phyloP scores from a whole-genome alignment of 306 rosid genomes.

The Vigna unguiculata region DNA sequence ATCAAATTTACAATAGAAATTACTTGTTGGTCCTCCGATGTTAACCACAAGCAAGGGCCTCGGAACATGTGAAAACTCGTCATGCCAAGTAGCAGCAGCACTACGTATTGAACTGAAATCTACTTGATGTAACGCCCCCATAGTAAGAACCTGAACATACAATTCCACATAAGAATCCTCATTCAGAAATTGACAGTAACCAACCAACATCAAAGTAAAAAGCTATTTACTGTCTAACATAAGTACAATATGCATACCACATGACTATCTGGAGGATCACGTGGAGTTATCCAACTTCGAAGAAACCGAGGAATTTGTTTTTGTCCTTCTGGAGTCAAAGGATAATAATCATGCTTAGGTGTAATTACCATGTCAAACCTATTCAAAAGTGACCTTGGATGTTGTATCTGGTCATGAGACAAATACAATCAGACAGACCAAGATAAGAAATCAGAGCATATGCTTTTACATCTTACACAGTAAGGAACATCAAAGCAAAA shows the following conservation, averaged over 20 bases:
- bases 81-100: slow-evolving; percentile 86
- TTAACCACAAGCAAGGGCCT: slow-evolving; percentile 90
- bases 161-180: slow-evolving; percentile 35
- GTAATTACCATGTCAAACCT: slow-evolving; percentile 93
- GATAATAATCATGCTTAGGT: slow-evolving; percentile 91
- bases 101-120: slow-evolving; percentile 83
- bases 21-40: slow-evolving; percentile 87
- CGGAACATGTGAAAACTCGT: slow-evolving; percentile 73
- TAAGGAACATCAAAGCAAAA: slow-evolving; percentile 25
- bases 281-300: slow-evolving; percentile 88
- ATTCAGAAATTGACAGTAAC: slow-evolving; percentile 23
- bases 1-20: slow-evolving; percentile 44
- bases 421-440: slow-evolving; percentile 28
- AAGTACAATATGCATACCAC: slow-evolving; percentile 69
- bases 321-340: slow-evolving; percentile 78
- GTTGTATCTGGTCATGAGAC: slow-evolving; percentile 55
- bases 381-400: slow-evolving; percentile 80
- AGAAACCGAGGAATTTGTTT: slow-evolving; percentile 82
- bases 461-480: neutral
- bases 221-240: slow-evolving; percentile 4
- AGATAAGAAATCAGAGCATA: slow-evolving; percentile 32
- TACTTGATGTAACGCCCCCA: slow-evolving; percentile 89
- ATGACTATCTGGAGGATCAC: slow-evolving; percentile 80
- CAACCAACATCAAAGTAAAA: slow-evolving; percentile 34
- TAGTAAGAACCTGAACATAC: slow-evolving; percentile 73